Percentiles rank a stretch among this genome's conserved stretches.
phyloP scores from a whole-genome alignment of 805 yeast species.

The Wickerhamiella brachini region DNA sequence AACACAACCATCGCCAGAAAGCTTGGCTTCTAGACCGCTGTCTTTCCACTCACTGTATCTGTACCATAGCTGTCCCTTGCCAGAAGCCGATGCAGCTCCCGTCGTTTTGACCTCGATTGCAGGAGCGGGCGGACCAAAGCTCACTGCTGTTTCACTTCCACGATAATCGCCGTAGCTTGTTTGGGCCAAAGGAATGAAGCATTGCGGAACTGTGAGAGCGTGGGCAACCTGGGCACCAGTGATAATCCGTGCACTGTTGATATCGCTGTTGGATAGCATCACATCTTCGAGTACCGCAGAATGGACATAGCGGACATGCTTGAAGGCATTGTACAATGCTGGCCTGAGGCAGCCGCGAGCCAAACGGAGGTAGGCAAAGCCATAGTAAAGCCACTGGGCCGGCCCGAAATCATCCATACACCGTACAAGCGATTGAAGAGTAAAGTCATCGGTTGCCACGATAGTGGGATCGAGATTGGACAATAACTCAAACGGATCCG shows the following conservation, averaged over 20 bases:
- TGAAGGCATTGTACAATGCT: slow-evolving; percentile 16
- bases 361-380: slow-evolving; percentile 11
- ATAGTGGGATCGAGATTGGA: slow-evolving; percentile 18
- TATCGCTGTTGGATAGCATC: slow-evolving; percentile 15
- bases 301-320: slow-evolving; percentile 20
- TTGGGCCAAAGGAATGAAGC: slow-evolving; percentile 25
- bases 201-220: slow-evolving; percentile 19
- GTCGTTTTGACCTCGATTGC: slow-evolving; percentile 12
- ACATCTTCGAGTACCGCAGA: slow-evolving; percentile 15
- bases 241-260: slow-evolving; percentile 20
- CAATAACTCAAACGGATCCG: slow-evolving; percentile 16
- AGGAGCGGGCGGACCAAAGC: slow-evolving; percentile 15
- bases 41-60: not conserved
- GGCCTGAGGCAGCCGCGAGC: slow-evolving; percentile 20
- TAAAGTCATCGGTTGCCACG: slow-evolving; percentile 21
- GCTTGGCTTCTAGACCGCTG: not conserved
- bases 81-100: not conserved
- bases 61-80: not conserved
- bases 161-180: slow-evolving; percentile 23
- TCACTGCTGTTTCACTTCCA: slow-evolving; percentile 3
- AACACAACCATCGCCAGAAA: not conserved
- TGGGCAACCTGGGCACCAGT: slow-evolving; percentile 26
- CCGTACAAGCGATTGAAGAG: slow-evolving; percentile 18
- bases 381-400: slow-evolving; percentile 9
- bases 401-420: slow-evolving; percentile 15